phyloP scores from a whole-genome alignment of 768 basidiomycete genomes.

The Strobilomyces confusus region DNA sequence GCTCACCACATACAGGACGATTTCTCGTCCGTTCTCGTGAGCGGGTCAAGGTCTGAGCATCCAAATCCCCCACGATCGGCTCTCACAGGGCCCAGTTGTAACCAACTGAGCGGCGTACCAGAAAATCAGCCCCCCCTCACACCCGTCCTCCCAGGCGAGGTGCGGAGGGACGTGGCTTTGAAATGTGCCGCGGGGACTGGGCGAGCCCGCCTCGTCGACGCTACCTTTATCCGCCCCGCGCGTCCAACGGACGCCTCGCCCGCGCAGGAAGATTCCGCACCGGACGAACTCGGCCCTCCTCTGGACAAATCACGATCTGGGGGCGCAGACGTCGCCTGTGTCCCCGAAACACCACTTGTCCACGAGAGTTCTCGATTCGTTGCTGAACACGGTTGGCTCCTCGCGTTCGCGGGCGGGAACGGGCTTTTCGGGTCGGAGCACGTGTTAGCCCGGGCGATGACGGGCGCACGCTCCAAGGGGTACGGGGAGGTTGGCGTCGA shows the following conservation, averaged over 20 bases:
- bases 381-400: no score
- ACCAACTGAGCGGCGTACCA: slow-evolving; percentile 63
- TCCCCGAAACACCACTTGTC: no score
- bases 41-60: slow-evolving; percentile 84
- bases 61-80: slow-evolving; percentile 55
- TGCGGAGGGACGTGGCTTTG: slow-evolving; percentile 32
- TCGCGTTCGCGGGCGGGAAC: no score
- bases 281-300: neutral
- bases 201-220: slow-evolving; percentile 22
- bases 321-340: neutral
- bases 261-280: neutral
- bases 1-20: slow-evolving; percentile 56
- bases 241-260: slow-evolving; percentile 11
- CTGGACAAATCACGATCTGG: rapidly evolving
- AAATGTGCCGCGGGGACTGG: slow-evolving; percentile 58
- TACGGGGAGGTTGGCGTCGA: neutral
- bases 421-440: slow-evolving; percentile 3
- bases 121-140: slow-evolving; percentile 47
- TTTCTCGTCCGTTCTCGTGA: slow-evolving; percentile 43
- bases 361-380: no score
- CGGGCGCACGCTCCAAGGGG: slow-evolving; percentile 7
- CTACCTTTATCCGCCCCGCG: slow-evolving; percentile 13
- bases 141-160: slow-evolving; percentile 33
- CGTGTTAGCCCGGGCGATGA: neutral
- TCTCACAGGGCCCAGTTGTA: slow-evolving; percentile 59